Conservation (phyloP, 768 basidiomycete genomes). For the Termitomyces sp. region DNA sequence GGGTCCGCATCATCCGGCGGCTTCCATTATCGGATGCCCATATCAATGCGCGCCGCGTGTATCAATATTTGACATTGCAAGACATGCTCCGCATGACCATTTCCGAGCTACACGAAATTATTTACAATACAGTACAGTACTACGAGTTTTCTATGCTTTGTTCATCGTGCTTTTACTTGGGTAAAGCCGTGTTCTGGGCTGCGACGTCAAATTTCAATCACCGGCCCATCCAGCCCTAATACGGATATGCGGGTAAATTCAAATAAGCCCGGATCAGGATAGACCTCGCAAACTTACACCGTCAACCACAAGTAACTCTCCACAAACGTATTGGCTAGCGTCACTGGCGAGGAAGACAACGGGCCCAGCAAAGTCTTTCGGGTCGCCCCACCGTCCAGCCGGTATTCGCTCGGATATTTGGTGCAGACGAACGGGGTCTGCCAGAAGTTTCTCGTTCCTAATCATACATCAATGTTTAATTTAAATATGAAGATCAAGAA, state of each 20-base stretch:
- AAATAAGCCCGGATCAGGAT: constrained; percentile 12
- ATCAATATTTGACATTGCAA: not conserved
- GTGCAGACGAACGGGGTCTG: constrained; percentile 58
- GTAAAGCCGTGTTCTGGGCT: not conserved
- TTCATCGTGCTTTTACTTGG: not conserved
- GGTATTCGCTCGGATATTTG: constrained; percentile 78
- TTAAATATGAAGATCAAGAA: not conserved
- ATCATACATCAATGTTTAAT: not conserved
- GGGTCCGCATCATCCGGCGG: not conserved
- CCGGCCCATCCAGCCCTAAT: constrained; percentile 70
- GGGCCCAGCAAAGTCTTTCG: constrained; percentile 72
- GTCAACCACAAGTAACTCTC: constrained; percentile 69
- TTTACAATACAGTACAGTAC: not conserved
- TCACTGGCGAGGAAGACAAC: constrained; percentile 66
- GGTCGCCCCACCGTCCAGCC: constrained; percentile 66
- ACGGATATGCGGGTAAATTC: constrained; percentile 15
- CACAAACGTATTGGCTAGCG: constrained; percentile 70
- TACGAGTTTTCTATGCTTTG: not conserved
- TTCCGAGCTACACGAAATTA: too few relatives aligned
- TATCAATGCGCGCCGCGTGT: not conserved
- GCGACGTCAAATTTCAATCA: constrained; percentile 17
- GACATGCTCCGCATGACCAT: not conserved
- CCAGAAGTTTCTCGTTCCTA: constrained; percentile 48
- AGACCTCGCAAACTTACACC: constrained; percentile 41
- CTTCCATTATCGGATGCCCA: not conserved